These are phyloP conservation scores for Drechslerella stenobrocha DNA, from an alignment of 2,329 filamentous ascomycete genomes.

Conservation along the genomic window DNA sequence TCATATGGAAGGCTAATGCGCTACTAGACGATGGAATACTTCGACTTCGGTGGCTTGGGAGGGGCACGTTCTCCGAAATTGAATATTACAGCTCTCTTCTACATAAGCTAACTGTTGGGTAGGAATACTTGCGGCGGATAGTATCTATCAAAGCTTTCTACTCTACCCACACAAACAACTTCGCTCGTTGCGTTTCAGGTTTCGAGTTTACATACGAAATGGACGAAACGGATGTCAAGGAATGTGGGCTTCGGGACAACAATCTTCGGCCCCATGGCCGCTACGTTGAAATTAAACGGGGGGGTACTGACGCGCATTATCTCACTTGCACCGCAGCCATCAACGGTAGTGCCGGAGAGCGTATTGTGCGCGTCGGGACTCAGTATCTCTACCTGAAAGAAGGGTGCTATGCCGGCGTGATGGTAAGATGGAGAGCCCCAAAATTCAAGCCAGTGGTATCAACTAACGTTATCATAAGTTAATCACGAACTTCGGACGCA, in stretches of 20 bases:
- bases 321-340: slow-evolving; percentile 37
- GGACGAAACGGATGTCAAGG: slow-evolving; percentile 38
- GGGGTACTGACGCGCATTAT: slow-evolving; percentile 36
- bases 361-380: slow-evolving; percentile 36
- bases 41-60: slow-evolving; percentile 43
- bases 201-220: slow-evolving; percentile 47
- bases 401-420: slow-evolving; percentile 39
- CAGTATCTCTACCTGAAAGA: slow-evolving; percentile 46
- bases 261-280: slow-evolving; percentile 10
- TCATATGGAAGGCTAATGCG: slow-evolving; percentile 6
- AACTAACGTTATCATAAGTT: slow-evolving; percentile 23
- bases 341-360: slow-evolving; percentile 33
- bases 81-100: neutral
- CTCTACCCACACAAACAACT: slow-evolving; percentile 40
- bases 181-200: slow-evolving; percentile 37
- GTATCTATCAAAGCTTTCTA: slow-evolving; percentile 46
- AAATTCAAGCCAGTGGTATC: neutral
- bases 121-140: slow-evolving; percentile 41
- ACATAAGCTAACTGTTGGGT: slow-evolving; percentile 7
- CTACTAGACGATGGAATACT: slow-evolving; percentile 44
- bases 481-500: slow-evolving; percentile 46
- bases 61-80: slow-evolving; percentile 17
- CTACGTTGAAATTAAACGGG: slow-evolving; percentile 36
- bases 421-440: slow-evolving; percentile 24
- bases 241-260: slow-evolving; percentile 31